Base-by-base conservation (phyloP, 2,329 filamentous ascomycete species). In the Nannizziopsis barbatae region DNA sequence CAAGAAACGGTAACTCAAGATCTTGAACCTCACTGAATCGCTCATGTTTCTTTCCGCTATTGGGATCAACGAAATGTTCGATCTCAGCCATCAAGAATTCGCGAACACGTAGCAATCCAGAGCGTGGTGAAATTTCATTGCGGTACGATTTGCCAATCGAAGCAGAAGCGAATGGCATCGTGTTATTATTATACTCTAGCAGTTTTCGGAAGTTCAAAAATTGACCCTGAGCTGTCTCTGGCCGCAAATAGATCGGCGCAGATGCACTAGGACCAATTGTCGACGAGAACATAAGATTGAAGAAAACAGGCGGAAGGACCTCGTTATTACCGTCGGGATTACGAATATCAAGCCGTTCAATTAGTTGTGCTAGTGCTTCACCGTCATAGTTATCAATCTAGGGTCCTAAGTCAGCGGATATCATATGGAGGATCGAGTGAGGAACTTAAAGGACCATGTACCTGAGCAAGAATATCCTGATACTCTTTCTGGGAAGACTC, bases 71-170 rank as follows among this genome's bases (percentile, higher is more conserved):
- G 63, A 86, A 98, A 68, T 98, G 92, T 73, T 98, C 92, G 58
- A 98, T 95, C 71, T 98, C 92, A 18, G 90, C 92, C 92, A 98
- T 96, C 59, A 95, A 71, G 71, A 98, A 96, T 67, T 98, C 92
- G 59, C 92, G 86, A 38, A 98, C 92, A 58, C 92, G 84, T 50
- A 98, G 72, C 36, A 98, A 80, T 69, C 92, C 92, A 55, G 86
- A 80, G 49, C 92, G 80, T 8, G 92, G 92, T 0, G 92, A 95
- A 58, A 98, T 95, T 65, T 98, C 92, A 65, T 98, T 98, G 61
- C 92, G 81, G 77, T 95, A 96, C 1, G 90, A 95, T 71, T 95
- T 95, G 69, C 92, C 92, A 64, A 98, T 93, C 33, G 86, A 94
- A 40, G 92, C 92, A 44, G 90, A 96, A 11, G 92, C 92, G 63